Evolutionary conservation across 2,329 filamentous ascomycete species (phyloP).

Genomic region (Lachnum nothofagi): DNA sequence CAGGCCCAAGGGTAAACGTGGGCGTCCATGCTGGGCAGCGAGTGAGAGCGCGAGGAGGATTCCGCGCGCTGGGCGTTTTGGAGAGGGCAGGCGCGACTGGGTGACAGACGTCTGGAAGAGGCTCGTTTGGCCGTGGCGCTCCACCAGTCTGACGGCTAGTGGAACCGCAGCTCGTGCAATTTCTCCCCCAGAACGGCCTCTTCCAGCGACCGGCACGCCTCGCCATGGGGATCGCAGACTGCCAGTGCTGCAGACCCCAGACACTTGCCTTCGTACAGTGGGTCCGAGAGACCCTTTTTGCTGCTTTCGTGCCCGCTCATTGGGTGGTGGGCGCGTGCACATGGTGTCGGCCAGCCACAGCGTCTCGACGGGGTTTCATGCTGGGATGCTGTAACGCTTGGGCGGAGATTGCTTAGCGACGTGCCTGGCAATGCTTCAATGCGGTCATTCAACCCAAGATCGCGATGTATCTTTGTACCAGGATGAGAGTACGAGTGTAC

Average conservation of each 20-base stretch:
- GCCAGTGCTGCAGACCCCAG: background rate
- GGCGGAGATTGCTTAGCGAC: background rate
- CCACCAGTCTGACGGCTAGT: constrained; percentile 2
- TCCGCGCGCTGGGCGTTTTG: background rate
- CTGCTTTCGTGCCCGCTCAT: too few relatives aligned
- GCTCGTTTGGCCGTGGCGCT: constrained; percentile 6
- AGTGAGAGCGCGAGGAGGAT: background rate
- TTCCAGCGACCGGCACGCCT: background rate
- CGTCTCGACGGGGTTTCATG: background rate
- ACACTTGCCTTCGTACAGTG: background rate
- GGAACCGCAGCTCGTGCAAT: background rate
- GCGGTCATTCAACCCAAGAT: too few relatives aligned
- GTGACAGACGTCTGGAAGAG: constrained; percentile 10
- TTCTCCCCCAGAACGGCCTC: background rate
- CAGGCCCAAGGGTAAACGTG: background rate
- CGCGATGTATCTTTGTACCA: too few relatives aligned
- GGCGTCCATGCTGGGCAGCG: background rate
- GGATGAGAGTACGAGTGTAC: too few relatives aligned
- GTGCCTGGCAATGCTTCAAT: too few relatives aligned
- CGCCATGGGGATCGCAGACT: background rate
- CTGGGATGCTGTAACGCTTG: background rate
- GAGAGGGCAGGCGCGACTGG: constrained; percentile 3
- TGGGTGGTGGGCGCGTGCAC: too few relatives aligned
- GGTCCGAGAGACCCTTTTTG: background rate
- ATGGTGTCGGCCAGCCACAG: background rate